Evolutionary conservation across 805 yeast genomes (phyloP).

Genomic region (Cyberlindnera americana): DNA sequence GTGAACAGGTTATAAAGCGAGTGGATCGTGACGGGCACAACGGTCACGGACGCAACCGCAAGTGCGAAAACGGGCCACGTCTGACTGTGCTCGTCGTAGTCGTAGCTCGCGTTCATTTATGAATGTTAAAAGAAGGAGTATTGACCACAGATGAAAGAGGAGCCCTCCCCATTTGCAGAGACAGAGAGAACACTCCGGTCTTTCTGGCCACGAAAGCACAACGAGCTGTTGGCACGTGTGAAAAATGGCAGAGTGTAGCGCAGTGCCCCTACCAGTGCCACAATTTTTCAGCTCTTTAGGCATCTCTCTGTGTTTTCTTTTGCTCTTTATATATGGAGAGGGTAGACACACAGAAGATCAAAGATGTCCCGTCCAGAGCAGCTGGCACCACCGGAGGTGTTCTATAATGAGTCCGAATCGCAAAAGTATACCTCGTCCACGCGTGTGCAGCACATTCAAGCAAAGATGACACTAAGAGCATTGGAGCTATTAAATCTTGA

Average conservation of each 20-base stretch:
- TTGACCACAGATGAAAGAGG: too few relatives aligned
- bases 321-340: too few relatives aligned
- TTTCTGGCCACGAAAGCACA: constrained; percentile 3
- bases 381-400: constrained; percentile 93
- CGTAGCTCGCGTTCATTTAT: constrained; percentile 26
- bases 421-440: constrained; percentile 87
- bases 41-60: constrained; percentile 24
- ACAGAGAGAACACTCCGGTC: too few relatives aligned
- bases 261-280: too few relatives aligned
- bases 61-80: constrained; percentile 30
- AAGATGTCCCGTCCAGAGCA: constrained; percentile 98
- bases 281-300: too few relatives aligned
- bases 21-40: constrained; percentile 22
- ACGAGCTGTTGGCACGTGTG: too few relatives aligned
- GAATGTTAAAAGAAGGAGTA: too few relatives aligned
- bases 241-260: too few relatives aligned
- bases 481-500: constrained; percentile 73
- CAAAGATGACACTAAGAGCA: constrained; percentile 94
- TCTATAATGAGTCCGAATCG: constrained; percentile 89
- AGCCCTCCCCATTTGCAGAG: too few relatives aligned
- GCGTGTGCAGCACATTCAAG: constrained; percentile 98
- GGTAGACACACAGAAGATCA: too few relatives aligned
- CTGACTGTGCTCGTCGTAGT: constrained; percentile 26
- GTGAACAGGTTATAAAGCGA: constrained; percentile 8
- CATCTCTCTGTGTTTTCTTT: too few relatives aligned